These are phyloP conservation scores for Neonectria punicea DNA, from an alignment of 2,329 filamentous ascomycete species.

Conservation along the genomic window DNA sequence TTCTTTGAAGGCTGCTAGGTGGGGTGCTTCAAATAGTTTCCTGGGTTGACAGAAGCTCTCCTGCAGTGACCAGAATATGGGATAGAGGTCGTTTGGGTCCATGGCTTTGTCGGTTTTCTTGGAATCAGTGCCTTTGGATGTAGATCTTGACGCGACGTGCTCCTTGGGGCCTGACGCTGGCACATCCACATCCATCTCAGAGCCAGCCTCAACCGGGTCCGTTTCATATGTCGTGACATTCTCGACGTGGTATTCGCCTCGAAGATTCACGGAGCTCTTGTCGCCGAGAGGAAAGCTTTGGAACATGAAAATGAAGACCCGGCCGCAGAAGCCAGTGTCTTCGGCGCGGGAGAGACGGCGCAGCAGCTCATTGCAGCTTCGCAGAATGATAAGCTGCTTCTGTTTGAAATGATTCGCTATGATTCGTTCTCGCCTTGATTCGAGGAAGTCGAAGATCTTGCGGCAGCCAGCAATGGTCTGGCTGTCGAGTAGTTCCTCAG, in stretches of 20 bases:
- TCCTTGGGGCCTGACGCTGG: slow-evolving; percentile 51
- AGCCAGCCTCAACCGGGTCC: slow-evolving; percentile 46
- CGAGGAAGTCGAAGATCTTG: slow-evolving; percentile 92
- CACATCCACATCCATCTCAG: slow-evolving; percentile 73
- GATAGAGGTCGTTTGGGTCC: slow-evolving; percentile 81
- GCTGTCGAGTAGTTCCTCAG: slow-evolving; percentile 95
- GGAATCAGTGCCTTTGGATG: slow-evolving; percentile 54
- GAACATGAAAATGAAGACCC: slow-evolving; percentile 98
- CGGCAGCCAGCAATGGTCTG: slow-evolving; percentile 94
- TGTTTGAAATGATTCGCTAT: slow-evolving; percentile 82
- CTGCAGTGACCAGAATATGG: slow-evolving; percentile 94
- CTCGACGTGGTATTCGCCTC: slow-evolving; percentile 95
- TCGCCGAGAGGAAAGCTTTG: slow-evolving; percentile 97
- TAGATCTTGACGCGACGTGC: slow-evolving; percentile 45
- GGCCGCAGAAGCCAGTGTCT: slow-evolving; percentile 95
- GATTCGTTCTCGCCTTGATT: slow-evolving; percentile 89
- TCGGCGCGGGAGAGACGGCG: slow-evolving; percentile 93
- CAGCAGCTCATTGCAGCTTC: slow-evolving; percentile 95
- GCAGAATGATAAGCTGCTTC: slow-evolving; percentile 89
- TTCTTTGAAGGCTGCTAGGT: slow-evolving; percentile 84
- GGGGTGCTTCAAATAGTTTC: slow-evolving; percentile 76
- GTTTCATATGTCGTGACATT: slow-evolving; percentile 87
- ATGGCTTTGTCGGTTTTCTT: slow-evolving; percentile 64
- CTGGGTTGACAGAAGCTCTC: slow-evolving; percentile 92
- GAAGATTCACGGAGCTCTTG: slow-evolving; percentile 95